Conservation (phyloP, 129 eudicot species). For the Flaveria bidentis region DNA sequence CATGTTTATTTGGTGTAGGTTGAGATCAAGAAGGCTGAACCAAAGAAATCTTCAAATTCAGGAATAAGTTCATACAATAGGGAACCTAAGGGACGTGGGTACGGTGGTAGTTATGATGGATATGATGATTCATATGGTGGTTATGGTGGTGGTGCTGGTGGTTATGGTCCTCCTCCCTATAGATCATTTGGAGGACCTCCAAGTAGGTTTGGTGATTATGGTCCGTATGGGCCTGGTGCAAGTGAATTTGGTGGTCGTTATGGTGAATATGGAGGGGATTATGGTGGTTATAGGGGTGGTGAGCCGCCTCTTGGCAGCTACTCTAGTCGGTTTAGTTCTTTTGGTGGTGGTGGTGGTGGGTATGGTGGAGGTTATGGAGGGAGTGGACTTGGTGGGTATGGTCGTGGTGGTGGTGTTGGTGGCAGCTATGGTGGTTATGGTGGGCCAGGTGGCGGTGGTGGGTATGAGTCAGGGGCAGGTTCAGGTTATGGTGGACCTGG, state of each 20-base stretch:
- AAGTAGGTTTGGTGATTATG: constrained; percentile 69
- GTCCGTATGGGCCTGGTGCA: constrained; percentile 53
- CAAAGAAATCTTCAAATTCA: constrained; percentile 95
- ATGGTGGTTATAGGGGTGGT: constrained; percentile 60
- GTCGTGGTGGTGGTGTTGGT: constrained; percentile 60
- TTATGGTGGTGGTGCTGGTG: constrained; percentile 54
- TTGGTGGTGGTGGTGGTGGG: constrained; percentile 68
- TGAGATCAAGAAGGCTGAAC: constrained; percentile 99
- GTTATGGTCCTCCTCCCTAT: constrained; percentile 80
- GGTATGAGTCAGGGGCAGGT: constrained; percentile 55
- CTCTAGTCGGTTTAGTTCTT: constrained; percentile 70
- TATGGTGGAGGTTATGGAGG: constrained; percentile 65
- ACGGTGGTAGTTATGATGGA: constrained; percentile 55
- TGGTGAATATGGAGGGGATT: constrained; percentile 59
- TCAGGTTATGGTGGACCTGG: constrained; percentile 72
- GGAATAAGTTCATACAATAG: constrained; percentile 75
- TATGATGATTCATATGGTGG: constrained; percentile 61
- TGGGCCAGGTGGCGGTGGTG: constrained; percentile 47
- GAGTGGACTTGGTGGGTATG: constrained; percentile 67
- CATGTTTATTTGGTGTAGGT: constrained; percentile 85
- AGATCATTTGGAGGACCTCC: constrained; percentile 59
- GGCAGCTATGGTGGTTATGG: constrained; percentile 76
- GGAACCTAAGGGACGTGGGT: constrained; percentile 81
- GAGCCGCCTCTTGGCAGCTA: constrained; percentile 64
- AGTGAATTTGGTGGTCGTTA: constrained; percentile 57